Percentiles rank a stretch among this genome's conserved stretches.
Conservation (phyloP, 768 basidiomycete species). For the Leccinum barrowsii region DNA sequence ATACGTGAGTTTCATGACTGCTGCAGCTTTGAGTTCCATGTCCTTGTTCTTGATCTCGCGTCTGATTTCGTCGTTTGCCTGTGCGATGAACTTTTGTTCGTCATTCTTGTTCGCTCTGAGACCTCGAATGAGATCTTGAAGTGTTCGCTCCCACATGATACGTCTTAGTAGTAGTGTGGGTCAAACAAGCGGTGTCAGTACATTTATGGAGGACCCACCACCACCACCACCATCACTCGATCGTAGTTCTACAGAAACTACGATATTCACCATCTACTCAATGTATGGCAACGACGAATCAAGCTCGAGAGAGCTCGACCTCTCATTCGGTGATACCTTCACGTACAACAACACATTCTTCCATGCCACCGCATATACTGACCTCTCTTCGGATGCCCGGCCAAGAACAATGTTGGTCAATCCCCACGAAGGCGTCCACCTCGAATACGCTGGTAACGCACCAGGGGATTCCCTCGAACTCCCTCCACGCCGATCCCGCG, state of each 20-base stretch:
- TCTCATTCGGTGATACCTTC: slow-evolving; percentile 32
- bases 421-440: slow-evolving; percentile 21
- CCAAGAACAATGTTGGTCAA: slow-evolving; percentile 19
- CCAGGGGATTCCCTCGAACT: slow-evolving; percentile 17
- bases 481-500: slow-evolving; percentile 27
- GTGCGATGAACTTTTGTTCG: slow-evolving; percentile 86
- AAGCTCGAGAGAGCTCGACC: slow-evolving; percentile 36
- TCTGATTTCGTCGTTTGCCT: slow-evolving; percentile 92
- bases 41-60: slow-evolving; percentile 89
- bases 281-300: slow-evolving; percentile 71
- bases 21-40: slow-evolving; percentile 95
- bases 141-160: slow-evolving; percentile 93
- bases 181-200: slow-evolving; percentile 1
- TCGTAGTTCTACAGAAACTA: slow-evolving; percentile 64
- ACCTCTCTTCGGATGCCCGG: slow-evolving; percentile 26
- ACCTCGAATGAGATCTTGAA: slow-evolving; percentile 93
- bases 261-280: slow-evolving; percentile 81
- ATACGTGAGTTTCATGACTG: slow-evolving; percentile 94
- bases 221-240: slow-evolving; percentile 33
- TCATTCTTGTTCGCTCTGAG: slow-evolving; percentile 94
- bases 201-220: slow-evolving; percentile 39
- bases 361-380: slow-evolving; percentile 29
- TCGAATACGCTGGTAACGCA: slow-evolving; percentile 14
- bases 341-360: slow-evolving; percentile 33
- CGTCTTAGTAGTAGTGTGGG: not conserved